A percentile compares a stretch with the other conserved stretches of the same genome.
Conservation (phyloP, 2,329 filamentous ascomycete species). For the Aspergillus cejpii region DNA sequence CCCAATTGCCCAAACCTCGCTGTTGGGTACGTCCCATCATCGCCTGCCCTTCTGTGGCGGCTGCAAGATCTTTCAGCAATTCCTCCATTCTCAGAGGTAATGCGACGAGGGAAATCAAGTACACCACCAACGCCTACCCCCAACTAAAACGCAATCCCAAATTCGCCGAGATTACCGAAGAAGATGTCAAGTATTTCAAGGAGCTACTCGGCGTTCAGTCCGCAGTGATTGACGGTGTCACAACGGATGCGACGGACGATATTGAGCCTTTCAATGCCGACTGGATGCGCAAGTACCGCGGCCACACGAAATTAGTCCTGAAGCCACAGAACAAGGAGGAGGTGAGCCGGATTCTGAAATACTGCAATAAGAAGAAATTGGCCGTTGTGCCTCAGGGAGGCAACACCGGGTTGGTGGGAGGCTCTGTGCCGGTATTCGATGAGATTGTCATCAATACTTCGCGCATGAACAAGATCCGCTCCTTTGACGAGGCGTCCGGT, state of each 20-base stretch:
- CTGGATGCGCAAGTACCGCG: slow-evolving; percentile 98
- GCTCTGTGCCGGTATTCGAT: slow-evolving; percentile 93
- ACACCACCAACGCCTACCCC: slow-evolving; percentile 76
- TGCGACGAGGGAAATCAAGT: slow-evolving; percentile 49
- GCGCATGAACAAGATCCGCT: slow-evolving; percentile 84
- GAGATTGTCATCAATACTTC: slow-evolving; percentile 90
- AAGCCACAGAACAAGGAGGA: slow-evolving; percentile 79
- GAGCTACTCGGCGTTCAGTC: slow-evolving; percentile 69
- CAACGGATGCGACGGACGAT: slow-evolving; percentile 66
- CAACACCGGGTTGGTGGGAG: slow-evolving; percentile 92
- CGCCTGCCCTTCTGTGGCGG: slow-evolving; percentile 14
- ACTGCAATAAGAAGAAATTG: slow-evolving; percentile 88
- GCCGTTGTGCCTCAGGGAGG: slow-evolving; percentile 96
- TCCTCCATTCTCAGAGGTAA: slow-evolving; percentile 22
- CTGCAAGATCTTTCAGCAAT: slow-evolving; percentile 27
- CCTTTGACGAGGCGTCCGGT: slow-evolving; percentile 88
- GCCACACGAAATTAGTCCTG: slow-evolving; percentile 78
- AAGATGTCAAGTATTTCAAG: slow-evolving; percentile 79
- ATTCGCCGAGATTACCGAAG: slow-evolving; percentile 61
- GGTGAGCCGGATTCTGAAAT: slow-evolving; percentile 82
- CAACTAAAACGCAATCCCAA: slow-evolving; percentile 70
- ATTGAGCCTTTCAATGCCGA: slow-evolving; percentile 90
- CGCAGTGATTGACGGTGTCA: slow-evolving; percentile 78
- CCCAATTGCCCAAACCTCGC: slow-evolving; percentile 27
- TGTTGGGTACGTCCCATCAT: slow-evolving; percentile 20